These are phyloP conservation scores for Cyclotella choctawhatcheeana DNA, from an alignment of 108 stramenopile species.

Conservation along the genomic window DNA sequence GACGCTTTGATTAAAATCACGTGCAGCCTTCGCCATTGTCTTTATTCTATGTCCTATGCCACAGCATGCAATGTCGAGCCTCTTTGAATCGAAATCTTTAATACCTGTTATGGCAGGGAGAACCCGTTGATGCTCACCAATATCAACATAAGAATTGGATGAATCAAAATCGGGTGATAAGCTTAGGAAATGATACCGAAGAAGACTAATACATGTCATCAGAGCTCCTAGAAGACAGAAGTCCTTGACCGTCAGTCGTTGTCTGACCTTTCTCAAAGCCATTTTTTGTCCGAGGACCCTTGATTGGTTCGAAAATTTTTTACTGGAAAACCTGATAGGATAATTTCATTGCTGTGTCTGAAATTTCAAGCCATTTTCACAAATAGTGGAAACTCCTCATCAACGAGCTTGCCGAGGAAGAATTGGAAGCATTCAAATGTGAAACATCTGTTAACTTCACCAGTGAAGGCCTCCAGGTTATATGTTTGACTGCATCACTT, in stretches of 20 bases:
- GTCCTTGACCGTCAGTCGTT: neutral
- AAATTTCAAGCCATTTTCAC: too few relatives aligned
- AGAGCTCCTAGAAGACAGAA: neutral
- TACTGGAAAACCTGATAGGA: too few relatives aligned
- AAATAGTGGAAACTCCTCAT: too few relatives aligned
- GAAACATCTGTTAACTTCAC: slow-evolving; percentile 40
- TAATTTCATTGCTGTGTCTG: too few relatives aligned
- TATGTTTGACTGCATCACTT: neutral
- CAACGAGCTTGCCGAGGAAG: neutral
- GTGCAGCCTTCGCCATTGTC: neutral
- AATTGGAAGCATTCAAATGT: slow-evolving; percentile 27
- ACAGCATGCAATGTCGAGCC: neutral
- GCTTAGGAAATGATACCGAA: neutral
- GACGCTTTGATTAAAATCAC: neutral
- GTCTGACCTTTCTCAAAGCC: too few relatives aligned
- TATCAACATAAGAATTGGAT: neutral
- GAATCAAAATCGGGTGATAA: too few relatives aligned
- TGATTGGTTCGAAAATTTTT: too few relatives aligned
- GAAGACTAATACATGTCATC: neutral
- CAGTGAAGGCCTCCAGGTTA: slow-evolving; percentile 25
- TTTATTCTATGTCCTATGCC: neutral
- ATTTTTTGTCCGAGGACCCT: too few relatives aligned
- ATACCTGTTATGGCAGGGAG: neutral
- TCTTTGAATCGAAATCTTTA: neutral
- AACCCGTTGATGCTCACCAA: neutral